These are phyloP conservation scores for Rhodotorula sp. DNA, from an alignment of 1,284 basidiomycete genomes.

Conservation along the genomic window DNA sequence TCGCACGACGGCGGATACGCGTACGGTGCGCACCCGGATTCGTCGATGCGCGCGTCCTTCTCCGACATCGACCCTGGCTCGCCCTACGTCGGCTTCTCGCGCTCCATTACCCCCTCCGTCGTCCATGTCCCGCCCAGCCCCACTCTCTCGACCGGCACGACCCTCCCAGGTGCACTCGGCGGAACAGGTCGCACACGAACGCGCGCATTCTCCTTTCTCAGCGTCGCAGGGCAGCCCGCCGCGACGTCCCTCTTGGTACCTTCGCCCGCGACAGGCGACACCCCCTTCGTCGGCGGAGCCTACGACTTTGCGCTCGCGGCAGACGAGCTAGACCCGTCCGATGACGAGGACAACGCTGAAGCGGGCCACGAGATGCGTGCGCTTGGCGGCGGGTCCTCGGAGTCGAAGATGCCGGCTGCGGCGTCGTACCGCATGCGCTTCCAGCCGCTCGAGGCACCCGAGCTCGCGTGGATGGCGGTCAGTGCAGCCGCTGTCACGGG, in stretches of 20 bases:
- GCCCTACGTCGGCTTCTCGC: neutral
- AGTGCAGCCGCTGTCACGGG: constrained; percentile 12
- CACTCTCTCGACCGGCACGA: neutral
- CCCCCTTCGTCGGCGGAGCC: constrained; percentile 14
- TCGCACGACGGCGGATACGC: neutral
- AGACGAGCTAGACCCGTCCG: neutral
- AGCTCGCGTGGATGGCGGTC: constrained; percentile 25
- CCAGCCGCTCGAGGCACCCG: constrained; percentile 15
- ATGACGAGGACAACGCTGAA: neutral
- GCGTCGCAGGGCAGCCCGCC: neutral
- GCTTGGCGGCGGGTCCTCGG: neutral
- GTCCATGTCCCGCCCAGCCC: neutral
- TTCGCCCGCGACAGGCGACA: neutral
- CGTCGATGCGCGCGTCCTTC: neutral
- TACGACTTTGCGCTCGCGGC: constrained; percentile 15
- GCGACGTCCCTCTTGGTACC: neutral
- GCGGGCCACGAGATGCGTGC: constrained; percentile 2
- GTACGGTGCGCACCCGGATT: neutral
- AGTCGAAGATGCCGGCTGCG: neutral
- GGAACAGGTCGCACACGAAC: neutral
- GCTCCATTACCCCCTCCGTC: neutral
- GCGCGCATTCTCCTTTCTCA: constrained; percentile 5
- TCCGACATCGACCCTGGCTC: neutral
- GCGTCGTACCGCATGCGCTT: constrained; percentile 10
- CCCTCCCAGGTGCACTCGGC: too few relatives aligned